Conservation (phyloP, 345 rosid species). For the Cardamine chenopodiifolia region DNA sequence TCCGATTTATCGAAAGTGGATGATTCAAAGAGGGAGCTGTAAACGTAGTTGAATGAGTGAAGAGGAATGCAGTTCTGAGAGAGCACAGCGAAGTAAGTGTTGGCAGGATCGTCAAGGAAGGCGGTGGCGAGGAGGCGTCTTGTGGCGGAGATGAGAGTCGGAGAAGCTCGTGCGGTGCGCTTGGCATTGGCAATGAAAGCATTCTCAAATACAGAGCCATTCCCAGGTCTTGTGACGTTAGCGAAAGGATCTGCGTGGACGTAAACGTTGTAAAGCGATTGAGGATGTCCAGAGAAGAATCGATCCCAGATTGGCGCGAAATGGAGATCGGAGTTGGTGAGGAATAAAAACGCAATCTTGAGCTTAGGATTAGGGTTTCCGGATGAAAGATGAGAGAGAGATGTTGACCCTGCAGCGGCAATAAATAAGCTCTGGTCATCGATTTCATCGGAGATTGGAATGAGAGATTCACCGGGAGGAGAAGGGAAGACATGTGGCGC, state of each 20-base stretch:
- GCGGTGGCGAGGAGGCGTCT: conserved; percentile 89
- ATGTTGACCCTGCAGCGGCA: conserved; percentile 53
- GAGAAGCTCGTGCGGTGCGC: conserved; percentile 80
- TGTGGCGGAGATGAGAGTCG: conserved; percentile 89
- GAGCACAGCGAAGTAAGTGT: conserved; percentile 75
- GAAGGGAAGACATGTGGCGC: conserved; percentile 59
- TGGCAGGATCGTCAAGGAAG: conserved; percentile 85
- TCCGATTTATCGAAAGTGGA: conserved; percentile 57
- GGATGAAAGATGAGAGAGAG: conserved; percentile 65
- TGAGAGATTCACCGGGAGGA: conserved; percentile 55
- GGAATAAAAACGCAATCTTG: conserved; percentile 90
- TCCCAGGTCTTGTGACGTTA: conserved; percentile 54
- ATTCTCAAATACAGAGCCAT: conserved; percentile 51
- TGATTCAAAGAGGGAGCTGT: conserved; percentile 59
- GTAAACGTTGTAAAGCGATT: conserved; percentile 67
- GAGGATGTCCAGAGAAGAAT: conserved; percentile 53
- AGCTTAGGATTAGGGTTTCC: conserved; percentile 53
- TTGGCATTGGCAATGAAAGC: conserved; percentile 62
- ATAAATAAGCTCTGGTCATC: conserved; percentile 72
- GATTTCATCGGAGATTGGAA: conserved; percentile 71
- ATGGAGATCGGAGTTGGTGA: conserved; percentile 87
- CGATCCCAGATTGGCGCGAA: conserved; percentile 80
- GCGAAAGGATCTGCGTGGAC: conserved; percentile 84
- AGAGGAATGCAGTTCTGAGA: conserved; percentile 89
- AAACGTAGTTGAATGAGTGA: conserved; percentile 71